Evolutionary conservation across 1,284 basidiomycete genomes (phyloP), one percentile per base, ranked within the genome.

Genomic region (Paramarasmius palmivorus): DNA sequence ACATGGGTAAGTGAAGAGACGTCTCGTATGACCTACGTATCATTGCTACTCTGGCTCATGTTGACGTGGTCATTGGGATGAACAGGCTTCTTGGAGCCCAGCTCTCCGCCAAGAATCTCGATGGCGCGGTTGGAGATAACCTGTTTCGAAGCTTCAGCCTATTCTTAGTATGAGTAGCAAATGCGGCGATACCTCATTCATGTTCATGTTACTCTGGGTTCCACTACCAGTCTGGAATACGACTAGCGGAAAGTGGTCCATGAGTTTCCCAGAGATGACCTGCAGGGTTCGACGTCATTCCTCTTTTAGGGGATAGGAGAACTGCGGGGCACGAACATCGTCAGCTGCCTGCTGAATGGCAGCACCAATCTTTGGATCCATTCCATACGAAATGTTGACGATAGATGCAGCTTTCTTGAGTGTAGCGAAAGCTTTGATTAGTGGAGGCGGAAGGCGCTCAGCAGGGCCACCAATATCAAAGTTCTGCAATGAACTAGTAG

Each of bases 51-150:
- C 75, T 99, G 97, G 70, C 92, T 95, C 92, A 93, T 98, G 80
- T 99, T 99, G 66, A 98, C 96, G 76, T 99, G 97, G 71, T 99
- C 97, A 72, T 99, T 99, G 41, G 97, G 97, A 73, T 99, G 97
- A 10, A 99, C 95, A 25, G 97, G 97, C 68, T 84, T 94, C 81
- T 99, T 99, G 57, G 90, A 93, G 42, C 97, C 97, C 52, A 98
- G 80, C 74, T 97, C 83, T 25, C 97, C 97, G 20, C 97, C 97
- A 58, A 99, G 86, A 61, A 98, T 77, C 76, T 99, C 94, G 66
- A 99, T 99, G 35, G 97, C 97, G 58, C 96, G 89, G 74, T 99
- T 99, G 26, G 93, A 95, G 70, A 99, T 97, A 67, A 99, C 96
- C 90, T 93, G 57, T 2, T 41, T 38, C 17, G 22, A 40, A 40